A percentile compares a stretch with the other conserved stretches of the same genome.
Evolutionary conservation across 164 flowering plant species (phyloP).

Genomic region (Nymphaea thermarum): DNA sequence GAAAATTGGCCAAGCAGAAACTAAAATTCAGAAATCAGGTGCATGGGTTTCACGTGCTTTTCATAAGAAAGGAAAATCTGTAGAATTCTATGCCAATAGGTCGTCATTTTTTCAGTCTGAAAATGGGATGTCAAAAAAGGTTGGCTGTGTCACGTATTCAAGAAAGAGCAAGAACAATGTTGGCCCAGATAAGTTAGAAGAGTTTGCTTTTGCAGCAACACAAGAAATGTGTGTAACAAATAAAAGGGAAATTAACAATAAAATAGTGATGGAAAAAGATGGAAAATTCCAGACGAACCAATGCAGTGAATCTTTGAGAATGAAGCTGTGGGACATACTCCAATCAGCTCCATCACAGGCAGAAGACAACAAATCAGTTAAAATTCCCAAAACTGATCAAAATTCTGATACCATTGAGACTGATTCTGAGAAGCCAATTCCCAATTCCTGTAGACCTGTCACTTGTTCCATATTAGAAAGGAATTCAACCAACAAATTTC

Average conservation of each 20-base stretch:
- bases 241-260: slow-evolving; percentile 3
- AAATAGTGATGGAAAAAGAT: slow-evolving; percentile 12
- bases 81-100: slow-evolving; percentile 20
- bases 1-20: neutral
- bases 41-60: neutral
- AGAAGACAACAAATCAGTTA: slow-evolving; percentile 7
- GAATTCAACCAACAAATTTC: slow-evolving; percentile 20
- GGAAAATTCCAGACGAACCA: slow-evolving; percentile 14
- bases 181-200: slow-evolving; percentile 19
- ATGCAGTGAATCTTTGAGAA: slow-evolving; percentile 42
- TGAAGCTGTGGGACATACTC: slow-evolving; percentile 59
- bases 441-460: slow-evolving; percentile 30
- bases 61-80: slow-evolving; percentile 14
- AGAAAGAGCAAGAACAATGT: slow-evolving; percentile 17
- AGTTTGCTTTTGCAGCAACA: slow-evolving; percentile 22
- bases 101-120: slow-evolving; percentile 17
- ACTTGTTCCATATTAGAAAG: slow-evolving; percentile 46
- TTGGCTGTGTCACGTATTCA: slow-evolving; percentile 12
- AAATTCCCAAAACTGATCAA: neutral
- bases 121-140: slow-evolving; percentile 14
- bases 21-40: slow-evolving; percentile 11
- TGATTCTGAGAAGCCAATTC: slow-evolving; percentile 49
- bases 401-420: slow-evolving; percentile 43
- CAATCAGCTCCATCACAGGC: slow-evolving; percentile 48
- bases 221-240: slow-evolving; percentile 17